Evolutionary conservation across 768 basidiomycete genomes (phyloP).

Genomic region (Sarcodon aspratus): DNA sequence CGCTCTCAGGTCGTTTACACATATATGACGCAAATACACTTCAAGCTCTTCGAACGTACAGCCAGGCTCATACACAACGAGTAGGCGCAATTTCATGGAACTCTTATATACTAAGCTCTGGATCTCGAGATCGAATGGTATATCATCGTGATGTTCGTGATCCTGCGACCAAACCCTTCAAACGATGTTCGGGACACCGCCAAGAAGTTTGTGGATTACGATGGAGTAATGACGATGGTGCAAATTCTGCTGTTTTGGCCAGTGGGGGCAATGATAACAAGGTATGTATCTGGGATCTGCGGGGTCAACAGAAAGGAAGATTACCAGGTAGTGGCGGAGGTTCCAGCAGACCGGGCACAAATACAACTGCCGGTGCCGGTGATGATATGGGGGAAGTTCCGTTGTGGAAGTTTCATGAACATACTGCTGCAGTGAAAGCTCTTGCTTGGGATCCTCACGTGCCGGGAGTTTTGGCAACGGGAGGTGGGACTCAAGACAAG

Average conservation of each 20-base stretch:
- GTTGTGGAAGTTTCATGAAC: constrained; percentile 92
- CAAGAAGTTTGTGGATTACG: constrained; percentile 96
- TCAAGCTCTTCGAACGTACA: constrained; percentile 69
- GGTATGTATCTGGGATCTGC: constrained; percentile 92
- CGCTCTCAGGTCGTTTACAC: constrained; percentile 77
- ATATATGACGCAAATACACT: constrained; percentile 87
- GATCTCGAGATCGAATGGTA: constrained; percentile 84
- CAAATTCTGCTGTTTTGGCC: constrained; percentile 53
- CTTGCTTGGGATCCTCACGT: constrained; percentile 98
- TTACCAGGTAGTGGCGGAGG: constrained; percentile 8
- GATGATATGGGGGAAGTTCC: constrained; percentile 36
- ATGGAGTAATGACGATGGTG: constrained; percentile 59
- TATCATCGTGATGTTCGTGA: constrained; percentile 90
- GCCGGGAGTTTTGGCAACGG: constrained; percentile 81
- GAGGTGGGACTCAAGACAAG: constrained; percentile 98
- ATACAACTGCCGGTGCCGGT: constrained; percentile 15
- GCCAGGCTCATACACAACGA: constrained; percentile 74
- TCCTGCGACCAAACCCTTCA: constrained; percentile 48
- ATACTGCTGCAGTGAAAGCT: constrained; percentile 95
- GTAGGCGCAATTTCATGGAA: constrained; percentile 97
- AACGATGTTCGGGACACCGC: constrained; percentile 60
- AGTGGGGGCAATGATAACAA: constrained; percentile 99
- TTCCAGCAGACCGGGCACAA: neutral
- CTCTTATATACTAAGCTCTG: constrained; percentile 73
- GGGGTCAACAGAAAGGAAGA: constrained; percentile 42